Percentiles rank a stretch among this genome's conserved stretches.
Evolutionary conservation across 169 alveolate species (phyloP).

Genomic region (Cryptosporidium meleagridis): DNA sequence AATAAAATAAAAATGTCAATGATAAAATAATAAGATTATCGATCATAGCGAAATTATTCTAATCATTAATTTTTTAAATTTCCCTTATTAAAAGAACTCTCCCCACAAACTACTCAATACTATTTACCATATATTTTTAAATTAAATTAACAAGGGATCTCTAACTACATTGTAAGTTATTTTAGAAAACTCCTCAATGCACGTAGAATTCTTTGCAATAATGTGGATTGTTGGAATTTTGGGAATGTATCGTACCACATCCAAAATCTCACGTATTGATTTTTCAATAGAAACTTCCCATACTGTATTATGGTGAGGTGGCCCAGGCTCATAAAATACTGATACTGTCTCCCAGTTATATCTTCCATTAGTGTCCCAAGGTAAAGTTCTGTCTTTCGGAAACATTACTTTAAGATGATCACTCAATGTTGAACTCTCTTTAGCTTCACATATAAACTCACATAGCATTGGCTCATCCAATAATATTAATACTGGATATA

Average conservation of each 20-base stretch:
- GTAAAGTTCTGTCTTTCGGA: constrained; percentile 43
- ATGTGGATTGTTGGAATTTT: constrained; percentile 59
- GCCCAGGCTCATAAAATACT: constrained; percentile 58
- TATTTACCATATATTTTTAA: background rate
- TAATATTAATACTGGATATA: constrained; percentile 45
- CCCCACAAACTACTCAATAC: background rate
- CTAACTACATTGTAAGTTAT: constrained; percentile 39
- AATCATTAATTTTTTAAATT: background rate
- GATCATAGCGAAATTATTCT: background rate
- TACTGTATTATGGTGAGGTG: constrained; percentile 34
- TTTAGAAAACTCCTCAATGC: constrained; percentile 42
- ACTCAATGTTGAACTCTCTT: constrained; percentile 16
- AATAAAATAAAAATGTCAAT: too few species aligned
- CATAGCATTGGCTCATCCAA: constrained; percentile 71
- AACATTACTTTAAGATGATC: constrained; percentile 69
- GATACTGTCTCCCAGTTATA: constrained; percentile 33
- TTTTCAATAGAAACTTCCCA: constrained; percentile 70
- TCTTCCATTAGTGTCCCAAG: constrained; percentile 39
- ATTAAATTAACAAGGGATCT: constrained; percentile 19
- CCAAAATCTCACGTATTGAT: constrained; percentile 35
- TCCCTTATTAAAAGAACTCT: background rate
- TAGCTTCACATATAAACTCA: constrained; percentile 67
- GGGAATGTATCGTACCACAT: constrained; percentile 39
- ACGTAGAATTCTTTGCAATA: constrained; percentile 40
- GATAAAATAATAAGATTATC: background rate